Conservation (phyloP, 768 basidiomycete genomes). For the Rhodotorula taiwanensis region DNA sequence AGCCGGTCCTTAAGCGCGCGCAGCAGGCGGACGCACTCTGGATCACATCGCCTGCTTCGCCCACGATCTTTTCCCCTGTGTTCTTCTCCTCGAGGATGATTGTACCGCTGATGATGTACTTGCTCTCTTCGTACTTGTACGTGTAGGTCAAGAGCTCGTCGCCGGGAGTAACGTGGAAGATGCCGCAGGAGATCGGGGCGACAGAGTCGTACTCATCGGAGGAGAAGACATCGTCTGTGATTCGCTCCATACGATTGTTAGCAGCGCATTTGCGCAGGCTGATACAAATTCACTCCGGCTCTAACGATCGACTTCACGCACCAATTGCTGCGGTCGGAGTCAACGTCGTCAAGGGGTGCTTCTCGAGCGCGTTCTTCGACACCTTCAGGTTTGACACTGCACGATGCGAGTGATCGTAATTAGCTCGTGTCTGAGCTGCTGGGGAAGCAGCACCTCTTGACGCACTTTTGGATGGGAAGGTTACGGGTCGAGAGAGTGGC, state of each 20-base stretch:
- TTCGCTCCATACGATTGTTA: too few species aligned
- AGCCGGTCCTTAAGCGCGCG: neutral
- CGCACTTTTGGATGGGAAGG: too few species aligned
- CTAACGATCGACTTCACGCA: neutral
- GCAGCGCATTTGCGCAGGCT: too few species aligned
- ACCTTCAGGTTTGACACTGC: neutral
- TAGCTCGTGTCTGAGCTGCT: neutral
- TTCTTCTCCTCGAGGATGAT: slow-evolving; percentile 1
- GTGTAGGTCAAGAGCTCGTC: slow-evolving; percentile 7
- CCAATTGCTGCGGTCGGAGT: neutral
- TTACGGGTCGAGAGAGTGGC: too few species aligned
- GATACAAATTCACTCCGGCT: neutral
- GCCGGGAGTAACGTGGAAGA: neutral
- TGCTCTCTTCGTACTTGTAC: slow-evolving; percentile 14
- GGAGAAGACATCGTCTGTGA: slow-evolving; percentile 7
- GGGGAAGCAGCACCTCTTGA: too few species aligned
- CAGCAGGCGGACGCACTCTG: neutral
- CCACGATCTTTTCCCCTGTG: neutral
- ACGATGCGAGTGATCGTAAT: too few species aligned
- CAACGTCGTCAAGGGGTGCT: neutral
- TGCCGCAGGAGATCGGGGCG: neutral
- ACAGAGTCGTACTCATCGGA: neutral
- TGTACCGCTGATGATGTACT: slow-evolving; percentile 8
- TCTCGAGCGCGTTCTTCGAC: neutral
- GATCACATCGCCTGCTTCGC: neutral